Percentiles rank a stretch among this genome's conserved stretches.
Conservation (phyloP, 305 asterid genomes). For the Fraxinus ornus region DNA sequence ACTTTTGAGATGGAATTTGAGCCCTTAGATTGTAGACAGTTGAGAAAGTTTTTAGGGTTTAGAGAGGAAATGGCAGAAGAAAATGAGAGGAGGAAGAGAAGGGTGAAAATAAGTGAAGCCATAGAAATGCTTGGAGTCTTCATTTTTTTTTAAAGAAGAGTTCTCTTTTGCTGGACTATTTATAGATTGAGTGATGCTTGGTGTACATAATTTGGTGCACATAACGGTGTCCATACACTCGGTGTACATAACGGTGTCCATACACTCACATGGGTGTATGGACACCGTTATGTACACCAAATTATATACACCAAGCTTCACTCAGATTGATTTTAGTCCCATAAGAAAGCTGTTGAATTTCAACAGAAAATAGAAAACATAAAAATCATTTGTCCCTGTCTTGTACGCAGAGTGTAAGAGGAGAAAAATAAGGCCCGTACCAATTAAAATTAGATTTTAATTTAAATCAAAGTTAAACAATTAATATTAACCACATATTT, state of each 20-base stretch:
- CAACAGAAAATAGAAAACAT: not conserved
- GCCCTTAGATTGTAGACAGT: slow-evolving; percentile 28
- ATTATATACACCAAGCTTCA: too few species aligned
- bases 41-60: slow-evolving; percentile 22
- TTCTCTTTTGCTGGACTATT: slow-evolving; percentile 4
- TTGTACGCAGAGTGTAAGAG: not conserved
- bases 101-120: not conserved
- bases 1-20: slow-evolving; percentile 22
- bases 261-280: too few species aligned
- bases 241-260: too few species aligned
- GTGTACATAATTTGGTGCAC: too few species aligned
- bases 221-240: too few species aligned
- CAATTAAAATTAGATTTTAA: too few species aligned
- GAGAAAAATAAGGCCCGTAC: not conserved
- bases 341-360: not conserved
- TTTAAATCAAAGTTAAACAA: too few species aligned
- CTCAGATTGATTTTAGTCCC: not conserved
- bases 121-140: not conserved
- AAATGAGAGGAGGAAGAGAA: slow-evolving; percentile 6
- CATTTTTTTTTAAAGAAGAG: not conserved
- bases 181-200: not conserved
- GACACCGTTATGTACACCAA: too few species aligned
- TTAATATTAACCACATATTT: too few species aligned
- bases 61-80: slow-evolving; percentile 7
- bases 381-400: not conserved